Percentiles rank a stretch among this genome's conserved stretches.
Conservation (phyloP, 805 yeast species). For the Candida chauliodis region DNA sequence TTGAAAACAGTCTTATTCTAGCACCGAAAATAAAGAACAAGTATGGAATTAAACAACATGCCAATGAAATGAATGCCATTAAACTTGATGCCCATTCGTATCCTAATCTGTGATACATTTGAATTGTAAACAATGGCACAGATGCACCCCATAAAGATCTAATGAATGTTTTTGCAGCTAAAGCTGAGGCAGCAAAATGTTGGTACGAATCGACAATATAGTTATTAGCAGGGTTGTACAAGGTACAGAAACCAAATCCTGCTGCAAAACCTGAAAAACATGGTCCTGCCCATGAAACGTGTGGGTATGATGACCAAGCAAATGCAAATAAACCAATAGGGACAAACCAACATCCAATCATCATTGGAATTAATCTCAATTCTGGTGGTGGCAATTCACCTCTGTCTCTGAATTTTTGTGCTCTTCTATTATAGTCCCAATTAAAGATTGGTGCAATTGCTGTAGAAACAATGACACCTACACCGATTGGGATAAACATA, state of each 20-base stretch:
- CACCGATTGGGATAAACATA: constrained; percentile 38
- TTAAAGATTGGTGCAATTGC: constrained; percentile 27
- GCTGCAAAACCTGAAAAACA: constrained; percentile 31
- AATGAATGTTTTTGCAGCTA: constrained; percentile 38
- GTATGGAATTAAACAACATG: constrained; percentile 49
- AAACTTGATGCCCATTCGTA: constrained; percentile 50
- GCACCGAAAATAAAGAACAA: constrained; percentile 44
- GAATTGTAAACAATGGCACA: constrained; percentile 63
- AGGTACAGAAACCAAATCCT: constrained; percentile 32
- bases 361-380: constrained; percentile 36
- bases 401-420: constrained; percentile 29
- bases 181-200: constrained; percentile 35
- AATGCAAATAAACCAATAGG: constrained; percentile 34
- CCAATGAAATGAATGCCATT: constrained; percentile 52
- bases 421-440: constrained; percentile 33
- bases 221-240: constrained; percentile 39
- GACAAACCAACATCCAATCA: constrained; percentile 35
- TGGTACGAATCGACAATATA: constrained; percentile 38
- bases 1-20: constrained; percentile 45
- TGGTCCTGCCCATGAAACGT: constrained; percentile 37
- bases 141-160: constrained; percentile 43
- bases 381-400: constrained; percentile 39
- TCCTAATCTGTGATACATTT: constrained; percentile 56
- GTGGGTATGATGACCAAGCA: constrained; percentile 36
- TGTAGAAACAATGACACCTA: constrained; percentile 28